Conservation (phyloP, 2,329 filamentous ascomycete species). For the Cercospora berteroae region DNA sequence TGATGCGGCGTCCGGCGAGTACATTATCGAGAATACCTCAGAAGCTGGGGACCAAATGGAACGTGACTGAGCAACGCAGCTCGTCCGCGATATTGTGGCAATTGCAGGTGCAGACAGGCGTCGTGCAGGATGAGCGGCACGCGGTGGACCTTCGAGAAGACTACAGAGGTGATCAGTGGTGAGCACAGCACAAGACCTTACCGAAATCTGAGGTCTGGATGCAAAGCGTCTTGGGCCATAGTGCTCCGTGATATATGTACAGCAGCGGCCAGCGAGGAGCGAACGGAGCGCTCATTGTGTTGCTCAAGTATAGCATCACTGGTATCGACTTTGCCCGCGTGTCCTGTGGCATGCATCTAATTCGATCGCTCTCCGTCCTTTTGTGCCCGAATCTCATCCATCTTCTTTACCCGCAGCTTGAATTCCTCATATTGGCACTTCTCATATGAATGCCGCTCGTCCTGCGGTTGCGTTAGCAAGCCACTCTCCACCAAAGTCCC, state of each 20-base stretch:
- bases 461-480: conserved; percentile 52
- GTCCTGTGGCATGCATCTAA: conserved; percentile 41
- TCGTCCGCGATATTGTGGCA: not conserved
- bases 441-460: conserved; percentile 96
- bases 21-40: not conserved
- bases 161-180: not conserved
- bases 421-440: conserved; percentile 99
- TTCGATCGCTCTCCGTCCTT: conserved; percentile 86
- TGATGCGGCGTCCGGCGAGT: conserved; percentile 1
- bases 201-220: not conserved
- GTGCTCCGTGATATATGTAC: conserved; percentile 26
- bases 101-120: too few species aligned
- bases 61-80: not conserved
- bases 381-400: conserved; percentile 88
- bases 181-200: not conserved
- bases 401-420: conserved; percentile 97
- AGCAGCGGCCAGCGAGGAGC: conserved; percentile 16
- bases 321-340: not conserved
- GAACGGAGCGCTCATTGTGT: not conserved
- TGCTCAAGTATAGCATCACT: not conserved
- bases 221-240: not conserved
- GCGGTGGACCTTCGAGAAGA: not conserved
- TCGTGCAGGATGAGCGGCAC: not conserved
- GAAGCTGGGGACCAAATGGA: not conserved
- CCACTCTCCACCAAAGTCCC: not conserved